Percentiles rank a stretch among this genome's conserved stretches.
phyloP scores from a whole-genome alignment of 805 yeast species.

The Metschnikowia cerradonensis region DNA sequence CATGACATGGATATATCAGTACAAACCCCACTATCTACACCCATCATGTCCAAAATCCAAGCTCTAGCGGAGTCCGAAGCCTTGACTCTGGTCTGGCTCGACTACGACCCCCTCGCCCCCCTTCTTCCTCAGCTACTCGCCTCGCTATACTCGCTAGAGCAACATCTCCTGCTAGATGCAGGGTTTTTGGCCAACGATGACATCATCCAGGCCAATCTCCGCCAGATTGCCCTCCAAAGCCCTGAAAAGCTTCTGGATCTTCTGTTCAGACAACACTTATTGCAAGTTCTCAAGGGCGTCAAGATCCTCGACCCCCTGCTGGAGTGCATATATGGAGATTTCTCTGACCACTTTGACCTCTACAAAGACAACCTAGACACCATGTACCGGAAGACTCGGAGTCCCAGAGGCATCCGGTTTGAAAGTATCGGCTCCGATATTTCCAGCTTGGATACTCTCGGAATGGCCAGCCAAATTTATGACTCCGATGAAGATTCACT shows the following conservation, averaged over 20 bases:
- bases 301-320: slow-evolving; percentile 16
- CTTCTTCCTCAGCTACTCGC: slow-evolving; percentile 2
- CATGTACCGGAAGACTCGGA: slow-evolving; percentile 4
- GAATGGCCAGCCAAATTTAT: background rate
- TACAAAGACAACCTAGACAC: slow-evolving; percentile 13
- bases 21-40: background rate
- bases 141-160: slow-evolving; percentile 4
- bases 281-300: slow-evolving; percentile 16
- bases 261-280: background rate
- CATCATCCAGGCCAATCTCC: slow-evolving; percentile 3
- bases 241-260: background rate
- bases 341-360: slow-evolving; percentile 7
- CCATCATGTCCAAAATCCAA: background rate
- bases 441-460: slow-evolving; percentile 6
- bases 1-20: background rate
- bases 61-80: slow-evolving; percentile 2
- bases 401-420: background rate
- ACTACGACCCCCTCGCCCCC: background rate
- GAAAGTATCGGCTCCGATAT: slow-evolving; percentile 2
- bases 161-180: slow-evolving; percentile 1
- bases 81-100: background rate
- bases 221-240: background rate
- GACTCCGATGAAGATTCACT: slow-evolving; percentile 21
- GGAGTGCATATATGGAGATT: slow-evolving; percentile 16
- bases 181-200: slow-evolving; percentile 6